phyloP scores from a whole-genome alignment of 345 rosid species.

The Bruguiera sexangula region DNA sequence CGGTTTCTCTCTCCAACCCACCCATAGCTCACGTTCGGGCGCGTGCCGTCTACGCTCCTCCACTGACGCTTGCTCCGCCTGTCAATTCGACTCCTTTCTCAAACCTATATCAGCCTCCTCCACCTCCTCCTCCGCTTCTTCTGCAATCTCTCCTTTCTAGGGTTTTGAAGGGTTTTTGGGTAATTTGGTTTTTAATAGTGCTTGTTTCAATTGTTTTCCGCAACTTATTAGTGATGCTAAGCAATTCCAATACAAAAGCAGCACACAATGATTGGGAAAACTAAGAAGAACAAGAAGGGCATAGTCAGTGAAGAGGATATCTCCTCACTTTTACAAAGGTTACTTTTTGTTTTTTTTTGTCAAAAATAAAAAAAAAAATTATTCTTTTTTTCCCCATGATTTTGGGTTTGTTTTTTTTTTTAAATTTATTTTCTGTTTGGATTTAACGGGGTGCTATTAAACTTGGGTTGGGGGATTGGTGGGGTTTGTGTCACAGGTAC shows the following conservation, averaged over 20 bases:
- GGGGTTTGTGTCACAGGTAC: constrained; percentile 35
- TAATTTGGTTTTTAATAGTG: not conserved
- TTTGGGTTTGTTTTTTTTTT: not conserved
- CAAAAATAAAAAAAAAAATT: not conserved
- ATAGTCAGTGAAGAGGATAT: constrained; percentile 59
- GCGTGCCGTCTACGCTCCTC: not conserved
- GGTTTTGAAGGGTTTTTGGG: constrained; percentile 29
- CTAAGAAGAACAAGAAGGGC: constrained; percentile 47
- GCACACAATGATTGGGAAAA: constrained; percentile 39
- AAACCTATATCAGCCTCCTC: not conserved
- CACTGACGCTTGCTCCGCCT: not conserved
- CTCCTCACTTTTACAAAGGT: constrained; percentile 66
- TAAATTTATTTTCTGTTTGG: not conserved
- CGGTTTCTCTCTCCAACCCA: not conserved
- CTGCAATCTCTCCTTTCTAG: not conserved
- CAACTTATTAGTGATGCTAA: constrained; percentile 19
- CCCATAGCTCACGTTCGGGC: not conserved
- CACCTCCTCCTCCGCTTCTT: not conserved
- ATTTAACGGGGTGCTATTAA: not conserved
- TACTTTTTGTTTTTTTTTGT: not conserved
- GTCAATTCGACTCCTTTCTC: not conserved
- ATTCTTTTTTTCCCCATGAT: not conserved
- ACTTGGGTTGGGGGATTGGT: too few relatives aligned
- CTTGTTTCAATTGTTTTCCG: not conserved
- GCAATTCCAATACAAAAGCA: constrained; percentile 21